phyloP scores from a whole-genome alignment of 2,329 filamentous ascomycete genomes.

The Metarhizium anisopliae region DNA sequence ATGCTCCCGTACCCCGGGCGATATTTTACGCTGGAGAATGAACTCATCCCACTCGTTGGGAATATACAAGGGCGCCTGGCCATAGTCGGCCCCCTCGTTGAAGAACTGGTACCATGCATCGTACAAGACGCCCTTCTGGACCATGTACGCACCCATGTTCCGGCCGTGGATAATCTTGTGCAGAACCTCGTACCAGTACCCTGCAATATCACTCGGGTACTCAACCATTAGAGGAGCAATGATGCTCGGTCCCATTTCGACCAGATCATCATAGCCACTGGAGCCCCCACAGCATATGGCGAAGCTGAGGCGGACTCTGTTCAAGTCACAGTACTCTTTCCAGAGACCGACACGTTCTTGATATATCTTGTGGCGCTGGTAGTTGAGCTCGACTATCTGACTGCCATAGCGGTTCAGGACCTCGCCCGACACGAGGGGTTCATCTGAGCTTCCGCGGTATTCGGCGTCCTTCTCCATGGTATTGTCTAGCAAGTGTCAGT shows the following conservation, averaged over 20 bases:
- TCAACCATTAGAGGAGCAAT: background rate
- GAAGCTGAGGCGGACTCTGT: rapidly evolving
- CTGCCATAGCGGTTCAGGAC: too few species aligned
- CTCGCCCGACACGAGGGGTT: too few species aligned
- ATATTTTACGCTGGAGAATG: background rate
- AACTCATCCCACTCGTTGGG: background rate
- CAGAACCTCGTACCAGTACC: background rate
- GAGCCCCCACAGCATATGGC: too few species aligned
- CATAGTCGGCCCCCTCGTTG: background rate
- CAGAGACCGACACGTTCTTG: too few species aligned
- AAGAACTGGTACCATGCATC: background rate
- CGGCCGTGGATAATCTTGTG: background rate
- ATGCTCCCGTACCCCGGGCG: background rate
- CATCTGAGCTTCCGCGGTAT: too few species aligned
- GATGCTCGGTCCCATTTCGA: background rate
- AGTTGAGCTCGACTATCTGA: too few species aligned
- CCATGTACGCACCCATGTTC: background rate
- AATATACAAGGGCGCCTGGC: background rate
- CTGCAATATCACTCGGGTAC: background rate
- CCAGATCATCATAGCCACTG: too few species aligned
- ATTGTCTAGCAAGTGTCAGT: too few species aligned
- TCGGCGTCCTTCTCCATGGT: too few species aligned
- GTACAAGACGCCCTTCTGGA: background rate
- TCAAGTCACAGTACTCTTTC: too few species aligned
- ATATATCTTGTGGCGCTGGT: too few species aligned